A percentile compares a stretch with the other conserved stretches of the same genome.
phyloP scores from a whole-genome alignment of 768 basidiomycete genomes.

The Serendipita sp. region DNA sequence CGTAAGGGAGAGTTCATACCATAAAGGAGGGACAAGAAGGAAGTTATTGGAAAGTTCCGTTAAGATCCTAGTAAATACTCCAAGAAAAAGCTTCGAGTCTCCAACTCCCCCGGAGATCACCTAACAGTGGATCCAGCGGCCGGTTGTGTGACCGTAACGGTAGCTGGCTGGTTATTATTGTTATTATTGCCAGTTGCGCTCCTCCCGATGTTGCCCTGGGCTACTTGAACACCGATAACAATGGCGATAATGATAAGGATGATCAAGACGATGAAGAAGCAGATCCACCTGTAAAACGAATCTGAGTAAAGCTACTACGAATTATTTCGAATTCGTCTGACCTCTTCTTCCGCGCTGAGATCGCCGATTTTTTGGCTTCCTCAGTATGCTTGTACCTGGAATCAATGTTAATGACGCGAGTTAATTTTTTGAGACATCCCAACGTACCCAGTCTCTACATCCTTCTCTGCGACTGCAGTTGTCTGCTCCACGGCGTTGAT shows the following conservation, averaged over 20 bases:
- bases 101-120: too few relatives aligned
- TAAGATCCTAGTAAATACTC: too few relatives aligned
- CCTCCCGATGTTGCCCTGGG: neutral
- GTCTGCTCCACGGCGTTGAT: conserved; percentile 47
- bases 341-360: conserved; percentile 27
- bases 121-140: neutral
- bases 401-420: neutral
- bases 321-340: conserved; percentile 20
- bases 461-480: conserved; percentile 43
- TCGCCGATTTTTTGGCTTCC: conserved; percentile 24
- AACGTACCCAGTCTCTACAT: conserved; percentile 56
- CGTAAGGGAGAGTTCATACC: too few relatives aligned
- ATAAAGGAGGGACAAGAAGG: too few relatives aligned
- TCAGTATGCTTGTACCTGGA: conserved; percentile 22
- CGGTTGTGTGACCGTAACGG: neutral
- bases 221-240: conserved; percentile 25
- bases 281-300: conserved; percentile 49
- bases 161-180: neutral
- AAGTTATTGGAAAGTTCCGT: too few relatives aligned
- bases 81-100: too few relatives aligned
- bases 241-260: conserved; percentile 51
- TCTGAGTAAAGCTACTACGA: neutral
- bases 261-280: conserved; percentile 57
- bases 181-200: neutral
- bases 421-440: neutral